These are phyloP conservation scores for Aureobasidium namibiae DNA, from an alignment of 2,329 filamentous ascomycete species.

Conservation along the genomic window DNA sequence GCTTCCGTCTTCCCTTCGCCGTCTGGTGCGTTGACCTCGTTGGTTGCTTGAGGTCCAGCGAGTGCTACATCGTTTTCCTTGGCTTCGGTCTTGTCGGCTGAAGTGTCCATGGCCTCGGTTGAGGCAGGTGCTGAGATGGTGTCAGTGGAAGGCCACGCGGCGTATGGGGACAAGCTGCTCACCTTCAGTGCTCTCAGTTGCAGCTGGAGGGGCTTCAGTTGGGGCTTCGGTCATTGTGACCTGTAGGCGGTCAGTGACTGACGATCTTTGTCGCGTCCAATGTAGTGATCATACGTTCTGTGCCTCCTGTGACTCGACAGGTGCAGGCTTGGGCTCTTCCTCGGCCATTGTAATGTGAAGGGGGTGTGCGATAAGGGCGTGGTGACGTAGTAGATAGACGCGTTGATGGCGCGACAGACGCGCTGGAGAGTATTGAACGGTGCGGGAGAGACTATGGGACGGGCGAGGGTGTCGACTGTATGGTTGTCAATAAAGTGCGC, in stretches of 20 bases:
- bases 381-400: constrained; percentile 14
- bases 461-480: neutral
- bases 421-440: neutral
- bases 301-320: constrained; percentile 20
- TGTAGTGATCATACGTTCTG: constrained; percentile 6
- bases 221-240: constrained; percentile 6
- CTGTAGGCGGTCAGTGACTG: constrained; percentile 9
- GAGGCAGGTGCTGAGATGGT: neutral
- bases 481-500: neutral
- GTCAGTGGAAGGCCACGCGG: neutral
- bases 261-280: neutral
- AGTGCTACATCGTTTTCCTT: neutral
- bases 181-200: constrained; percentile 6
- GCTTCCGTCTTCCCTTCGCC: constrained; percentile 15
- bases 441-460: neutral
- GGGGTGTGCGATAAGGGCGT: neutral
- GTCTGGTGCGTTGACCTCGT: constrained; percentile 16
- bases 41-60: constrained; percentile 16
- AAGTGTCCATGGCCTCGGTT: neutral
- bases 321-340: constrained; percentile 20
- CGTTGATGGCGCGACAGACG: constrained; percentile 11
- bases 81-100: neutral
- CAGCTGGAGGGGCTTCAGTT: neutral
- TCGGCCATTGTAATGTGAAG: constrained; percentile 23
- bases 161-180: neutral